Conservation (phyloP, 345 rosid species). For the Isatis tinctoria region DNA sequence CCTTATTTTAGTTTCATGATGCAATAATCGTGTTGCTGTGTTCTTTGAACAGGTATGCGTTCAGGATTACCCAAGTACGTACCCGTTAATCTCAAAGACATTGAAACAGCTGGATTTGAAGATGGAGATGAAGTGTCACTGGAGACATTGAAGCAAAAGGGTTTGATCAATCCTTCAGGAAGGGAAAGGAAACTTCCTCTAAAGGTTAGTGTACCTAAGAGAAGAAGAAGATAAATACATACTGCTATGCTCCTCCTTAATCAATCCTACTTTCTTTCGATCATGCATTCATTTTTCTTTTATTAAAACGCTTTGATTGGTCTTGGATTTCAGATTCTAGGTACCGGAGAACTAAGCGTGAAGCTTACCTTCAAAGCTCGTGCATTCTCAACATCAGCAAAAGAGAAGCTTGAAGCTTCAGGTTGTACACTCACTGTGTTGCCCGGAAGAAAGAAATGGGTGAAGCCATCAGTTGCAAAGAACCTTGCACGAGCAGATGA, state of each 20-base stretch:
- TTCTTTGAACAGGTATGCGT: constrained; percentile 64
- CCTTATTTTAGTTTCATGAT: constrained; percentile 7
- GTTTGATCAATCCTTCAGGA: constrained; percentile 95
- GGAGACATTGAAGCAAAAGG: constrained; percentile 66
- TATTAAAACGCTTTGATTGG: background rate
- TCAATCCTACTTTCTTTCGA: too few species aligned
- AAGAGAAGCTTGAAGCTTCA: constrained; percentile 76
- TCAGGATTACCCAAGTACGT: constrained; percentile 75
- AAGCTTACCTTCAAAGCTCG: constrained; percentile 82
- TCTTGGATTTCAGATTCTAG: constrained; percentile 54
- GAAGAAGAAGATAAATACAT: too few species aligned
- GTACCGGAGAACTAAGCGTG: constrained; percentile 63
- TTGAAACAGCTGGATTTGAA: constrained; percentile 70
- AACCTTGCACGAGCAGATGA: constrained; percentile 80
- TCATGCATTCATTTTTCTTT: background rate
- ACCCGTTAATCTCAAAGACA: constrained; percentile 77
- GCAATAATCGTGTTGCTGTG: background rate
- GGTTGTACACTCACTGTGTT: constrained; percentile 76
- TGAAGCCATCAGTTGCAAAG: constrained; percentile 80
- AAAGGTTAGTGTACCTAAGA: constrained; percentile 43
- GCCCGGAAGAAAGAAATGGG: constrained; percentile 95
- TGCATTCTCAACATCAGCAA: constrained; percentile 70
- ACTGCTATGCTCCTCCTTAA: background rate
- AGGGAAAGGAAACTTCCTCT: constrained; percentile 89
- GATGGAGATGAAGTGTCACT: constrained; percentile 90